Percentiles rank a stretch among this genome's conserved stretches.
phyloP scores from a whole-genome alignment of 148 eudicot genomes.

The Rhododendron kiyosumense region DNA sequence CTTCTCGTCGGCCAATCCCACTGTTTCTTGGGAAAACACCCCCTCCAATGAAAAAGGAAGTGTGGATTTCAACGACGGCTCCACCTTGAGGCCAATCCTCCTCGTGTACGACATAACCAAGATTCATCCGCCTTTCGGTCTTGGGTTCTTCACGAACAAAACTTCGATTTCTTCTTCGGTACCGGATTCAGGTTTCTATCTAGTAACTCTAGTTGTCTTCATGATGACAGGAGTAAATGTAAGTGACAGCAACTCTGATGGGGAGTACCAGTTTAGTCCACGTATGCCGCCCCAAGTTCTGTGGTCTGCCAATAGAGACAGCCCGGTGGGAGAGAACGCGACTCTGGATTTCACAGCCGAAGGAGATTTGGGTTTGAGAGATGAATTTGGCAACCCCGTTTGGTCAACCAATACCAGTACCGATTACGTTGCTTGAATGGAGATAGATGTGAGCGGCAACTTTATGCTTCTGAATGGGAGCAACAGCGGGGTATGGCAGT shows the following conservation, averaged over 20 bases:
- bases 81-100: not conserved
- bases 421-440: constrained; percentile 3
- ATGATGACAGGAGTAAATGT: not conserved
- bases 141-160: not conserved
- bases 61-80: not conserved
- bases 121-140: not conserved
- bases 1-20: not conserved
- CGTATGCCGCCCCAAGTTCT: constrained; percentile 4
- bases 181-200: not conserved
- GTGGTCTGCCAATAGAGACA: constrained; percentile 28
- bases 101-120: not conserved
- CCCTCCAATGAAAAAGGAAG: constrained; percentile 1
- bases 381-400: constrained; percentile 13
- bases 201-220: not conserved
- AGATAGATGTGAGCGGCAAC: not conserved
- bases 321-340: constrained; percentile 11
- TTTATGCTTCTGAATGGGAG: not conserved
- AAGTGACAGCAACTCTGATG: not conserved
- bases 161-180: not conserved
- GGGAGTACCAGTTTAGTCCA: not conserved
- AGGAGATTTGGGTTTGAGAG: constrained; percentile 18
- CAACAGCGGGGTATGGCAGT: constrained; percentile 18
- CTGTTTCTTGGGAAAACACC: not conserved
- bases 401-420: constrained; percentile 27
- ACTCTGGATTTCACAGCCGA: constrained; percentile 17